These are phyloP conservation scores for Penicillium steckii DNA, from an alignment of 495 filamentous ascomycete species.

Conservation along the genomic window DNA sequence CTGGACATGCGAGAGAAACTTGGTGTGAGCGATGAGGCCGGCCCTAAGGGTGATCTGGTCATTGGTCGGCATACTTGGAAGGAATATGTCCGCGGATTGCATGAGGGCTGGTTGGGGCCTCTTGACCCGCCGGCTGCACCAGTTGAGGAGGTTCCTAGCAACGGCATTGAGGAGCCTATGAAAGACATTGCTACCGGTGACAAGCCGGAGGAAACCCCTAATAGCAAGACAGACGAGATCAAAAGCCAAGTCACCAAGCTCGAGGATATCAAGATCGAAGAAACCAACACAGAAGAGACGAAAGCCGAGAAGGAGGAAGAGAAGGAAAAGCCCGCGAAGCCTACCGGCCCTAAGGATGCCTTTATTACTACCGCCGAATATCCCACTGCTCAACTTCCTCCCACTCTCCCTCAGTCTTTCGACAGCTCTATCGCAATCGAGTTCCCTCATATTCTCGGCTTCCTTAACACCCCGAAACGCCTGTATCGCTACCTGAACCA, in stretches of 20 bases:
- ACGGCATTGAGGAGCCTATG: conserved; percentile 22
- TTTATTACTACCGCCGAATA: conserved; percentile 74
- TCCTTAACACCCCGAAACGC: conserved; percentile 84
- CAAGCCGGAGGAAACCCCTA: conserved; percentile 11
- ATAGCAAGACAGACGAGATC: conserved; percentile 29
- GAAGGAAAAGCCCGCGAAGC: conserved; percentile 52
- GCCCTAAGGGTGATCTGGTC: conserved; percentile 77
- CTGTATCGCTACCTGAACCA: conserved; percentile 87
- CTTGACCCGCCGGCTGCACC: conserved; percentile 49
- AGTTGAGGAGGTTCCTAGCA: conserved; percentile 15
- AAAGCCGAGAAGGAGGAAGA: conserved; percentile 39
- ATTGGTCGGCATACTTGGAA: conserved; percentile 96
- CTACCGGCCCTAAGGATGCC: conserved; percentile 46
- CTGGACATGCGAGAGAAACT: conserved; percentile 54
- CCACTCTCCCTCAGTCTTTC: conserved; percentile 57
- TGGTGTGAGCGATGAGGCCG: conserved; percentile 67
- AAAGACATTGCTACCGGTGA: conserved; percentile 34
- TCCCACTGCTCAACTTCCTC: conserved; percentile 55
- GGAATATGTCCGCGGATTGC: conserved; percentile 89
- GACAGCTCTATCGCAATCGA: conserved; percentile 67
- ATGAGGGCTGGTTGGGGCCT: conserved; percentile 96
- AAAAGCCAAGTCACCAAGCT: not conserved
- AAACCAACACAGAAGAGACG: conserved; percentile 41
- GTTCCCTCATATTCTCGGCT: conserved; percentile 90
- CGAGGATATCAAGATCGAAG: conserved; percentile 7